Evolutionary conservation across 768 basidiomycete genomes (phyloP).

Genomic region (Mycena galopus): DNA sequence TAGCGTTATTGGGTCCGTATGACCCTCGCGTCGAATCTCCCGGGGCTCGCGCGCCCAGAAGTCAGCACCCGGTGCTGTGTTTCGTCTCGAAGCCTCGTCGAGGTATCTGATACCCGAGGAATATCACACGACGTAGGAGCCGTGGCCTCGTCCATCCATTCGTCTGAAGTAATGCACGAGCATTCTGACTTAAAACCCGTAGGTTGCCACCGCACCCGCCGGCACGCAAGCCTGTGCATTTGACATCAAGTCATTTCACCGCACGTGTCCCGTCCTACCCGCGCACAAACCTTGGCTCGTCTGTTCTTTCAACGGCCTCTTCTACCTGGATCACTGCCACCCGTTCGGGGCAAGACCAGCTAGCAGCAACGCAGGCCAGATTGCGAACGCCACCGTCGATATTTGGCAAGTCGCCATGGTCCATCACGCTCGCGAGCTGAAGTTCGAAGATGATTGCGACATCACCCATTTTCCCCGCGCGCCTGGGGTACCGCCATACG

Average conservation of each 20-base stretch:
- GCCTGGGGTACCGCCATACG: background rate
- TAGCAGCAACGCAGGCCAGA: slow-evolving; percentile 37
- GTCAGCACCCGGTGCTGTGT: background rate
- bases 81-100: background rate
- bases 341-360: slow-evolving; percentile 34
- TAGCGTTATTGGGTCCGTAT: no score
- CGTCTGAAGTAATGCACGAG: slow-evolving; percentile 25
- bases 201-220: no score
- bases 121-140: background rate
- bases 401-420: slow-evolving; percentile 4
- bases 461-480: background rate
- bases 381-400: slow-evolving; percentile 34
- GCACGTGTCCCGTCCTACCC: no score
- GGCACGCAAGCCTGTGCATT: no score
- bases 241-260: no score
- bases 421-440: slow-evolving; percentile 3
- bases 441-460: slow-evolving; percentile 33
- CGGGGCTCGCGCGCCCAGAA: background rate
- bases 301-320: no score
- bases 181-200: slow-evolving; percentile 29
- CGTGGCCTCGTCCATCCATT: slow-evolving; percentile 3
- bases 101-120: no score
- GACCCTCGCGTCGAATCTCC: no score
- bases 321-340: slow-evolving; percentile 38
- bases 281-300: no score